Conservation (phyloP, 169 alveolate genomes). For the Plasmodium cynomolgi region DNA sequence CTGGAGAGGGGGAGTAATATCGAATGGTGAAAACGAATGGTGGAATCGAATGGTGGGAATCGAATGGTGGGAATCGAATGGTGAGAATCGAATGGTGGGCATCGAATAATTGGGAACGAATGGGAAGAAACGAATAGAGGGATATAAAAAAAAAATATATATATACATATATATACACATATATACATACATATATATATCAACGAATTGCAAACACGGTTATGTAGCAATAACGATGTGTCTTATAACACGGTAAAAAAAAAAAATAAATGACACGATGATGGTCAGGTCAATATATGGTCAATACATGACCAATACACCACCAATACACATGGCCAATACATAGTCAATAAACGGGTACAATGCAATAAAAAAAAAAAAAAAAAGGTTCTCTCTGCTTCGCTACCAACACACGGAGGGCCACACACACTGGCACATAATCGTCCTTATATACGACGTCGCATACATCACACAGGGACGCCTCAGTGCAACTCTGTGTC, state of each 20-base stretch:
- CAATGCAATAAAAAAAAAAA: background rate
- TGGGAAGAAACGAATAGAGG: background rate
- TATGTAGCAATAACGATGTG: background rate
- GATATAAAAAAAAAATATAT: background rate
- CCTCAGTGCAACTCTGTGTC: background rate
- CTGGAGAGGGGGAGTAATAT: background rate
- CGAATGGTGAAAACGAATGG: background rate
- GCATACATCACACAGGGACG: background rate
- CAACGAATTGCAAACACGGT: background rate
- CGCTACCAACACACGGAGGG: background rate
- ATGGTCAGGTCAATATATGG: background rate
- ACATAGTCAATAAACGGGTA: background rate
- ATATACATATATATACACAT: background rate
- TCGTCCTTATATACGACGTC: background rate
- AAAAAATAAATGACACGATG: background rate
- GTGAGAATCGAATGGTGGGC: background rate
- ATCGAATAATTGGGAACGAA: background rate
- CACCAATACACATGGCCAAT: background rate
- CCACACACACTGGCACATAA: background rate
- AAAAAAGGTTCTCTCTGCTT: background rate
- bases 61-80: background rate
- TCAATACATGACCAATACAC: background rate
- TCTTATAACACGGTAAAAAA: background rate
- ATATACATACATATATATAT: background rate
- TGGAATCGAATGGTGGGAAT: background rate